Evolutionary conservation across 805 yeast genomes (phyloP), one percentile per base, ranked within the genome.

Genomic region (Starmerella cellae): DNA sequence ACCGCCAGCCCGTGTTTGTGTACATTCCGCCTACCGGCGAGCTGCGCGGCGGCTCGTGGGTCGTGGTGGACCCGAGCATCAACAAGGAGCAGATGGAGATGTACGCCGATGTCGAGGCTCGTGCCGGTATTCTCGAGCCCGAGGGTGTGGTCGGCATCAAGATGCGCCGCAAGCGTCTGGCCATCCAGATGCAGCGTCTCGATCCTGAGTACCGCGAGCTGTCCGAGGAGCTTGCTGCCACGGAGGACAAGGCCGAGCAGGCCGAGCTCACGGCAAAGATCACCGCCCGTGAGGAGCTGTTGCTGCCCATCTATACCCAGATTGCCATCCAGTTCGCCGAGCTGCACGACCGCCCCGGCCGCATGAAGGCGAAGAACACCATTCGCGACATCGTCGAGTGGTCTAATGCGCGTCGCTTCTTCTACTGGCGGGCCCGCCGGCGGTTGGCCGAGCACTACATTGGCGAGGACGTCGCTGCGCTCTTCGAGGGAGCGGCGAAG

Each of bases 41-140:
- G 66, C 73, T 91, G 54, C 82, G 99, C 74, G 99, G 99, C 70
- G 99, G 99, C 62, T 88, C 98, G 21, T 91, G 99, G 99, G 99
- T 93, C 43, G 99, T 91, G 54, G 95, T 91, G 60, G 99, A 91
- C 65, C 96, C 98, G 51, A 83, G 96, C 39, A 91, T 91, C 68
- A 91, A 93, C 64, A 65, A 81, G 37, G 96, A 87, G 49, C 83
- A 83, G 82, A 93, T 91, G 95, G 99, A 91, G 68, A 88, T 91
- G 96, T 91, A 88, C 57, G 97, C 97, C 19, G 98, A 93, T 63
- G 79, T 75, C 39, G 91, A 91, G 42, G 73, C 97, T 10, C 76
- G 99, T 62, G 98, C 85, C 32, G 97, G 98, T 77, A 95, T 91
- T 46, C 71, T 93, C 60, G 98, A 91, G 67, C 97, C 98, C 40